Conservation (phyloP, 352 stramenopile genomes). For the Peronospora farinosa region DNA sequence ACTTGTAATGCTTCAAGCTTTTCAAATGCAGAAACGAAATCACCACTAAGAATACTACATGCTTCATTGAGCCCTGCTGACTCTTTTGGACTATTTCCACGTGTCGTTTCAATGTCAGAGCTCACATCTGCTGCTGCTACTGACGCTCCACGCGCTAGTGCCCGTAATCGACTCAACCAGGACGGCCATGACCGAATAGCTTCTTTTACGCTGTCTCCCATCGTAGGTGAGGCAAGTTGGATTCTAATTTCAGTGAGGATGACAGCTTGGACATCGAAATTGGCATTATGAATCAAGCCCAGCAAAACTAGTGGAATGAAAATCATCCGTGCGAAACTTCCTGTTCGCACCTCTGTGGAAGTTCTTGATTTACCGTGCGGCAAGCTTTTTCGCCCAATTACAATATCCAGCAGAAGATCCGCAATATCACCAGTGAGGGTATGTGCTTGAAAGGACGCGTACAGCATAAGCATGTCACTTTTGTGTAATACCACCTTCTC, state of each 20-base stretch:
- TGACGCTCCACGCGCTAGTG: slow-evolving; percentile 21
- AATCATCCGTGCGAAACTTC: slow-evolving; percentile 36
- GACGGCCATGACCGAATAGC: slow-evolving; percentile 37
- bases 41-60: too few relatives aligned
- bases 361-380: slow-evolving; percentile 9
- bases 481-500: slow-evolving; percentile 56
- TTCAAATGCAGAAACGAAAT: too few relatives aligned
- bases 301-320: slow-evolving; percentile 57
- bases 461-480: slow-evolving; percentile 58
- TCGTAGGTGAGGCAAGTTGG: slow-evolving; percentile 36
- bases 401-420: slow-evolving; percentile 55
- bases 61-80: too few relatives aligned
- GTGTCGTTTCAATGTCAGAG: slow-evolving; percentile 4
- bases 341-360: too few relatives aligned
- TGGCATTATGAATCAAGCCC: slow-evolving; percentile 36
- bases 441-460: slow-evolving; percentile 45
- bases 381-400: slow-evolving; percentile 43
- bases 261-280: slow-evolving; percentile 45
- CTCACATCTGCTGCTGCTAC: slow-evolving; percentile 8
- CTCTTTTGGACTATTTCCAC: slow-evolving; percentile 6
- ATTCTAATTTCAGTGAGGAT: slow-evolving; percentile 51
- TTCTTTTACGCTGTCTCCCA: slow-evolving; percentile 54
- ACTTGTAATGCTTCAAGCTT: too few relatives aligned
- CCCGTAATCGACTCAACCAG: slow-evolving; percentile 22
- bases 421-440: slow-evolving; percentile 38